Conservation (phyloP, 2,329 filamentous ascomycete genomes). For the Didymella lethalis region DNA sequence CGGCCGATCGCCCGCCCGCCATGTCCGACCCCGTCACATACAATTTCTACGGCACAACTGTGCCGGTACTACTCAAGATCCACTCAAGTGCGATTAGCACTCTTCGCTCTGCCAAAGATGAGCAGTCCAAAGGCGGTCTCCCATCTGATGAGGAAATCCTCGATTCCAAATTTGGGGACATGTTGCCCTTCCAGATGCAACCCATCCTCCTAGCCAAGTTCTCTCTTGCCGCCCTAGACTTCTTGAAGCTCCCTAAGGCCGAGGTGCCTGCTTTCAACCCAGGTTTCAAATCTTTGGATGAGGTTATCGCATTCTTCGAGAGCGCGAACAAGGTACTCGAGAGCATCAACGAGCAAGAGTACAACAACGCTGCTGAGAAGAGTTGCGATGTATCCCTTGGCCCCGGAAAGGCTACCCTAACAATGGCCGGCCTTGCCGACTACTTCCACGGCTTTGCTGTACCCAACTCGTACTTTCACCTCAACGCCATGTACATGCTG, state of each 20-base stretch:
- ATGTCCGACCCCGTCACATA: constrained; percentile 30
- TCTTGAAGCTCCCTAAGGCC: constrained; percentile 18
- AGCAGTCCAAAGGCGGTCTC: constrained; percentile 22
- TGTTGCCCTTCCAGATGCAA: constrained; percentile 34
- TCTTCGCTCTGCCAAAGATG: constrained; percentile 28
- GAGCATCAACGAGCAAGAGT: constrained; percentile 28
- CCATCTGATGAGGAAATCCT: constrained; percentile 31
- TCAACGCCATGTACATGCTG: constrained; percentile 38
- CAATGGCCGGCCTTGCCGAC: constrained; percentile 26
- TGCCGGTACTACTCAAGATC: constrained; percentile 25
- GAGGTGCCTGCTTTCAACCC: constrained; percentile 19
- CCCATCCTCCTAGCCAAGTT: constrained; percentile 31
- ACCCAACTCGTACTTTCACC: constrained; percentile 36
- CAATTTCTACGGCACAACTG: constrained; percentile 29
- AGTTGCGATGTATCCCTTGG: constrained; percentile 22
- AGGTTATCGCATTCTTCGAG: constrained; percentile 34
- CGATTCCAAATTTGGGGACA: constrained; percentile 27
- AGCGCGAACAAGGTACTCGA: constrained; percentile 22
- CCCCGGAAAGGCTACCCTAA: constrained; percentile 16
- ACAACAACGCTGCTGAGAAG: constrained; percentile 30
- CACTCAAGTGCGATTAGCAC: constrained; percentile 25
- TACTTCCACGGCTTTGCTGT: constrained; percentile 28
- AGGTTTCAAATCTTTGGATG: constrained; percentile 26
- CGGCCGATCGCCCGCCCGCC: constrained; percentile 16
- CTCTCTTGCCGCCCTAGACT: constrained; percentile 14